phyloP scores from a whole-genome alignment of 140 eudicot genomes.

The Oenanthe javanica region DNA sequence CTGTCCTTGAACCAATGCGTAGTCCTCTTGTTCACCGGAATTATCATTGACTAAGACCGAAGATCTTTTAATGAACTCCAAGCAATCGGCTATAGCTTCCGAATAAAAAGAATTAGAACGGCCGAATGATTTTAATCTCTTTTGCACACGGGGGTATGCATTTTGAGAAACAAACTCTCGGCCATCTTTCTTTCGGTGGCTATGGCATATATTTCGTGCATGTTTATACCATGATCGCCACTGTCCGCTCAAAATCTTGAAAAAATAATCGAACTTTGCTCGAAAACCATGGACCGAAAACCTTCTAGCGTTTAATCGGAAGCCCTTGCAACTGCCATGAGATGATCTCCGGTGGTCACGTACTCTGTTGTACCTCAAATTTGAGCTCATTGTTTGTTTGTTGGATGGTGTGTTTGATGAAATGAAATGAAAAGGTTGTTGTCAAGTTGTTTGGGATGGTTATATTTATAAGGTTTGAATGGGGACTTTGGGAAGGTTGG shows the following conservation, averaged over 20 bases:
- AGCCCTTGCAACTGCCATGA: constrained; percentile 26
- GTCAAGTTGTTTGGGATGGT: constrained; percentile 13
- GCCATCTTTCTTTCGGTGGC: constrained; percentile 8
- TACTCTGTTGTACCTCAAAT: constrained; percentile 29
- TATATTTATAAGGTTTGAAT: constrained; percentile 19
- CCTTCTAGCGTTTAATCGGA: constrained; percentile 31
- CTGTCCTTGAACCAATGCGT: no score
- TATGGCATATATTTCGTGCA: constrained; percentile 13
- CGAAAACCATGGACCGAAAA: constrained; percentile 40
- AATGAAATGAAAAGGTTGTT: constrained; percentile 9
- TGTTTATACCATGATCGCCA: constrained; percentile 21
- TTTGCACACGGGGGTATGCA: not conserved
- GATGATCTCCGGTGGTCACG: constrained; percentile 21
- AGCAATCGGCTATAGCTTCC: constrained; percentile 89
- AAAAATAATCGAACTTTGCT: constrained; percentile 24
- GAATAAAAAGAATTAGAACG: constrained; percentile 79
- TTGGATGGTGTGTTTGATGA: not conserved
- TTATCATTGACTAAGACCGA: constrained; percentile 36
- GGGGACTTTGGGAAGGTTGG: constrained; percentile 3
- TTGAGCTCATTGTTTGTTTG: constrained; percentile 23
- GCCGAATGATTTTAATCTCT: constrained; percentile 36
- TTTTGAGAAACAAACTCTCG: constrained; percentile 9
- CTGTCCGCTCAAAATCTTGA: constrained; percentile 20
- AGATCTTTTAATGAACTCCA: constrained; percentile 78
- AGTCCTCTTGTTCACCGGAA: no score